Conservation (phyloP, 345 rosid genomes). For the Eucalyptus globulus region DNA sequence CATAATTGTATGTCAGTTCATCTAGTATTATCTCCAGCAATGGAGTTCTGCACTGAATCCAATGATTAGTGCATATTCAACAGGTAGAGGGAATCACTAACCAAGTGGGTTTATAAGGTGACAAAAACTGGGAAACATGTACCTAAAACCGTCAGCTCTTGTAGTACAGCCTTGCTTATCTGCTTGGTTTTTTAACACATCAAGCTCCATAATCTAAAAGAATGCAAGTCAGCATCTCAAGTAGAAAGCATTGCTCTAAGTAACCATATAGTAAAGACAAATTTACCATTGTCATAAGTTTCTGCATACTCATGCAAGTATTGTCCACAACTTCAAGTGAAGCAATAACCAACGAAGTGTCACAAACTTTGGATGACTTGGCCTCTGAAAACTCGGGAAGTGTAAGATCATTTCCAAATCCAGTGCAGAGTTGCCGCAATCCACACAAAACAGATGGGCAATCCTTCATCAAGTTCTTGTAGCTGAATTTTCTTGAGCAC, state of each 20-base stretch:
- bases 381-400: background rate
- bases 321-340: slow-evolving; percentile 30
- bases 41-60: slow-evolving; percentile 55
- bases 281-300: slow-evolving; percentile 47
- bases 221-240: background rate
- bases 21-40: slow-evolving; percentile 61
- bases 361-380: slow-evolving; percentile 7
- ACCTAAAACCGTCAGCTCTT: slow-evolving; percentile 84
- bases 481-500: slow-evolving; percentile 70
- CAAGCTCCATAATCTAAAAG: slow-evolving; percentile 75
- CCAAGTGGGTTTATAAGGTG: background rate
- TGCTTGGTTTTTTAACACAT: slow-evolving; percentile 57
- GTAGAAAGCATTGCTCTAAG: background rate
- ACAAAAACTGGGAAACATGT: background rate
- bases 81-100: background rate
- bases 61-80: background rate
- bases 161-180: slow-evolving; percentile 36
- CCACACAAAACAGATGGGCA: slow-evolving; percentile 43
- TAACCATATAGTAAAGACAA: background rate
- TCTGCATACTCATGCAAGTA: slow-evolving; percentile 42
- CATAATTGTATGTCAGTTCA: slow-evolving; percentile 48
- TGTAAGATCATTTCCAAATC: background rate
- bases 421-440: slow-evolving; percentile 12
- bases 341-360: slow-evolving; percentile 19
- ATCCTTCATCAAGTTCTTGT: slow-evolving; percentile 55